Base-by-base conservation (phyloP, 1,139 yeast genomes). In the Suhomyces chickasaworum region DNA sequence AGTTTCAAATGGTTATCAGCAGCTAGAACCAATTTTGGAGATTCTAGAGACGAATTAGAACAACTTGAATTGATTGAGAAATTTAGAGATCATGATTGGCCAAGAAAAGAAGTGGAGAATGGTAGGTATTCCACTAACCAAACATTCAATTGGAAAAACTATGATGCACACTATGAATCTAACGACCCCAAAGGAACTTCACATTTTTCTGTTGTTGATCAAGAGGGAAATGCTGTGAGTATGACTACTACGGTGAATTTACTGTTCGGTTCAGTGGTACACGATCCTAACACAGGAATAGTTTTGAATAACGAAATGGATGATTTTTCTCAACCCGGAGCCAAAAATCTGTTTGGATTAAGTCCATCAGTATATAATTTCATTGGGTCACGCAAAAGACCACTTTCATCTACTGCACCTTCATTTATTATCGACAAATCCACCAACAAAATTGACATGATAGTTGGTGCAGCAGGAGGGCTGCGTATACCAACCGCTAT, bases 401-500 rank as follows among this genome's bases (percentile, higher is more conserved):
- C 99, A 3, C 69, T 91, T 37, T 87, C 96, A 7, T 89, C 96
- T 1, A 80, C 88, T 20, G 78, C 88, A 0, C 98, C 98, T 2
- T 77, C 89, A 0, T 80, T 90, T 30, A 70, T 89, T 1, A 69
- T 80, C 16, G 77, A 81, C 50, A 73, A 74, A n/a, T 59, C 55
- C 10, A 63, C 68, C 51, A 67, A 78, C 56, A 48, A 44, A 13
- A 82, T 88, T 0, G 89, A 86, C 55, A 62, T 89, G 38, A 78
- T 86, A 3, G 77, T 91, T 51, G 98, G 98, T 1, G 95, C 97
- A 0, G 95, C 98, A 1, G 98, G 99, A 7, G 98, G 98, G 0
- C 86, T 95, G 13, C 73, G 95, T 49, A 93, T 93, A 44, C 76
- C 87, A n/a, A 89, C 96, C 0, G 81, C 96, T 0, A 80, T 91